A percentile compares a stretch with the other conserved stretches of the same genome.
Evolutionary conservation across 345 rosid genomes (phyloP).

Genomic region (Jatropha curcas): DNA sequence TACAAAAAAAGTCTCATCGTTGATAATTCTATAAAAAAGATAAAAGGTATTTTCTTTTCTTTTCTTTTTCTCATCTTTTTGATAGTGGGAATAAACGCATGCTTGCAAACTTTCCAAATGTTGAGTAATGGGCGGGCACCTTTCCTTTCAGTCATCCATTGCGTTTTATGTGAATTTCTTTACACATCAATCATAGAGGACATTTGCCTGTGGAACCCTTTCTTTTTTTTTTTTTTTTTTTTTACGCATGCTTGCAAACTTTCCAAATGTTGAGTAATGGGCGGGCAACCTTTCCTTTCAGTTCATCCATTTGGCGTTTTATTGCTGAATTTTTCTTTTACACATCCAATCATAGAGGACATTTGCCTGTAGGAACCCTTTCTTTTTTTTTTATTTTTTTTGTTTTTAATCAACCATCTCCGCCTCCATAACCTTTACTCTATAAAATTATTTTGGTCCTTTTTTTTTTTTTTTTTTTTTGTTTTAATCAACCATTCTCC

Average conservation of each 20-base stretch:
- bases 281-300: background rate
- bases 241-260: background rate
- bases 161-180: background rate
- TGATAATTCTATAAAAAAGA: too few relatives aligned
- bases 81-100: conserved; percentile 2
- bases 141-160: background rate
- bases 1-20: too few relatives aligned
- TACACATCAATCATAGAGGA: background rate
- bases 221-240: too few relatives aligned
- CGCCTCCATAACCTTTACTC: background rate
- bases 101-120: background rate
- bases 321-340: background rate
- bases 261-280: background rate
- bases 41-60: too few relatives aligned
- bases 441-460: background rate
- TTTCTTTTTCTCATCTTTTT: background rate
- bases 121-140: background rate
- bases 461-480: too few relatives aligned
- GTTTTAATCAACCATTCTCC: background rate
- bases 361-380: background rate
- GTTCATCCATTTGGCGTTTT: background rate
- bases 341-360: background rate
- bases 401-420: background rate
- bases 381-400: too few relatives aligned
- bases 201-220: background rate